phyloP scores from a whole-genome alignment of 1,284 basidiomycete species.

The Puccinia novopanici region DNA sequence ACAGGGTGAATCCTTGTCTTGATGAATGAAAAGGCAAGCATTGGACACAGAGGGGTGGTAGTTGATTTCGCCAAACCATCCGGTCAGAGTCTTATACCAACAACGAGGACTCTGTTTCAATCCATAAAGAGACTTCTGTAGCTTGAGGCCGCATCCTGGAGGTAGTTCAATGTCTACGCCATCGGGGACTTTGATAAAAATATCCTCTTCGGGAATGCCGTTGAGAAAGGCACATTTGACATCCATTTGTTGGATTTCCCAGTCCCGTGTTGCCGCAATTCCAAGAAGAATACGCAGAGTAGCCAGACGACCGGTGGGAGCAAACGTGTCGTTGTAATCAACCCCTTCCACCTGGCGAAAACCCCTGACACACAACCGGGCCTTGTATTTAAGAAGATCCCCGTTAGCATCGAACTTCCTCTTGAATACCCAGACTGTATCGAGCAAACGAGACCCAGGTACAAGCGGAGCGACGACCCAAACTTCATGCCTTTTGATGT shows the following conservation, averaged over 20 bases:
- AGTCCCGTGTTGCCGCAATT: neutral
- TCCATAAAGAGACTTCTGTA: conserved; percentile 17
- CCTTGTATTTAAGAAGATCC: conserved; percentile 1
- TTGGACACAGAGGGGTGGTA: neutral
- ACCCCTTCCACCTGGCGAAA: conserved; percentile 1
- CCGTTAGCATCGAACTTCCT: conserved; percentile 4
- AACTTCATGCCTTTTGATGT: neutral
- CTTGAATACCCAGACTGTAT: conserved; percentile 26
- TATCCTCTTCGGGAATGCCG: neutral
- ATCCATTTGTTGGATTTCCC: conserved; percentile 33
- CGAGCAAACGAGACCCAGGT: neutral
- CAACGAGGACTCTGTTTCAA: conserved; percentile 16
- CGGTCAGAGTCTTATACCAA: conserved; percentile 9
- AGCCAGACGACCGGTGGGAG: neutral
- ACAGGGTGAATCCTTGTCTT: neutral
- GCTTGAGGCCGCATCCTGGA: neutral
- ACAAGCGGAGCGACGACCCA: neutral
- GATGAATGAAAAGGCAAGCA: conserved; percentile 15
- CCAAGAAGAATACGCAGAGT: neutral
- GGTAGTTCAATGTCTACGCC: neutral
- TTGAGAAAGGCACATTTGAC: conserved; percentile 4
- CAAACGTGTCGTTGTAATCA: neutral
- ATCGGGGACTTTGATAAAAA: conserved; percentile 11
- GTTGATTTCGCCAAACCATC: neutral
- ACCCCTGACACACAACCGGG: neutral